Conservation (phyloP, 2,329 filamentous ascomycete genomes). For the Pestalotiopsis sp. region DNA sequence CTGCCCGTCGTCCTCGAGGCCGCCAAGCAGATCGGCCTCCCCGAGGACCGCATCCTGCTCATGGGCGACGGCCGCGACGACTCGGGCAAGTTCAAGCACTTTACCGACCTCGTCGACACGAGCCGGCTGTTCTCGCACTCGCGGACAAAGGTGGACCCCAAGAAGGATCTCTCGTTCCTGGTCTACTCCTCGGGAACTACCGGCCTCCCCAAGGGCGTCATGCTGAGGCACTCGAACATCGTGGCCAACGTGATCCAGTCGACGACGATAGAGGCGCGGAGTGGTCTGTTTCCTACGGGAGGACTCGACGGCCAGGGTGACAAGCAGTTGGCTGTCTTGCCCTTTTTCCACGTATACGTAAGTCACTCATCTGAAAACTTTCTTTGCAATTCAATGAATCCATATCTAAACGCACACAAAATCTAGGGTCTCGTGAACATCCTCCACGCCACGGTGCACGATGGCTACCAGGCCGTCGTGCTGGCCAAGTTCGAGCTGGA, state of each 20-base stretch:
- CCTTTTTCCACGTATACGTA: conserved; percentile 92
- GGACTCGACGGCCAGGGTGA: conserved; percentile 67
- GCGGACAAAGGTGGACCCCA: conserved; percentile 64
- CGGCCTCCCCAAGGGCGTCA: conserved; percentile 88
- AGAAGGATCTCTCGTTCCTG: conserved; percentile 78
- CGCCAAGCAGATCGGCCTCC: conserved; percentile 69
- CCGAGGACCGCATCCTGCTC: conserved; percentile 72
- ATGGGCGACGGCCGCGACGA: conserved; percentile 72
- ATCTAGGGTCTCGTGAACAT: conserved; percentile 68
- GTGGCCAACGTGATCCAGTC: conserved; percentile 71
- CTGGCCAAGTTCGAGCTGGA: conserved; percentile 83
- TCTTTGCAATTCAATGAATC: background rate
- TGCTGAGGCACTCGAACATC: conserved; percentile 82
- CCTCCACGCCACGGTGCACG: conserved; percentile 67
- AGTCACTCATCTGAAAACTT: conserved; percentile 26
- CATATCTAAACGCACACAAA: background rate
- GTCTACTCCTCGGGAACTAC: conserved; percentile 92
- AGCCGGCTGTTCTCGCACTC: conserved; percentile 49
- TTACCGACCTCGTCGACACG: conserved; percentile 68
- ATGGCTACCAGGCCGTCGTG: conserved; percentile 68
- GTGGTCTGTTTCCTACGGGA: conserved; percentile 57
- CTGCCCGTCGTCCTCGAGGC: conserved; percentile 69
- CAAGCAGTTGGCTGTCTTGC: conserved; percentile 75
- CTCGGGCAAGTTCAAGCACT: conserved; percentile 66
- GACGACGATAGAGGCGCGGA: conserved; percentile 52